Evolutionary conservation across 495 filamentous ascomycete species (phyloP).

Genomic region (Chlorociboria aeruginascens): DNA sequence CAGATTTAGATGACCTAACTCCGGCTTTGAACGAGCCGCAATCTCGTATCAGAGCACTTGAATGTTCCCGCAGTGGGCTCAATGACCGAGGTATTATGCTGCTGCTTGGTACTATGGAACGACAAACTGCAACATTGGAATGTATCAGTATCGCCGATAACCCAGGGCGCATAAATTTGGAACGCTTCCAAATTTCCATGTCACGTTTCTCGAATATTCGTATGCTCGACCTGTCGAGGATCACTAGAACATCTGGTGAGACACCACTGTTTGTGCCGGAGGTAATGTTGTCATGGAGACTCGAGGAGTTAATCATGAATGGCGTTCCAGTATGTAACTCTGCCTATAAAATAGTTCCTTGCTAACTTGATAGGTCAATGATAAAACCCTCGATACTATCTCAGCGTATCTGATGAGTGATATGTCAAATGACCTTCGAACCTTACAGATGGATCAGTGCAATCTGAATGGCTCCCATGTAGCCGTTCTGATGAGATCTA

Average conservation of each 20-base stretch:
- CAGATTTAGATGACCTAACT: conserved; percentile 48
- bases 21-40: conserved; percentile 12
- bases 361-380: conserved; percentile 30
- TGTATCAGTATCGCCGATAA: conserved; percentile 68
- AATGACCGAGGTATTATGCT: conserved; percentile 44
- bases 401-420: conserved; percentile 49
- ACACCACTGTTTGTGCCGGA: conserved; percentile 56
- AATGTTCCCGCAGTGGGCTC: conserved; percentile 67
- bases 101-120: conserved; percentile 44
- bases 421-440: conserved; percentile 51
- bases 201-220: conserved; percentile 42
- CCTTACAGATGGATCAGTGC: conserved; percentile 67
- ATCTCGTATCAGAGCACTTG: conserved; percentile 66
- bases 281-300: conserved; percentile 57
- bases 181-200: conserved; percentile 34
- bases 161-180: conserved; percentile 55
- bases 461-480: conserved; percentile 66
- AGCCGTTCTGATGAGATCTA: conserved; percentile 65
- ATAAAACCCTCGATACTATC: conserved; percentile 45
- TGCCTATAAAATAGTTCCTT: background rate
- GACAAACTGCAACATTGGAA: conserved; percentile 64
- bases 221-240: conserved; percentile 59
- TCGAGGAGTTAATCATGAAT: conserved; percentile 63
- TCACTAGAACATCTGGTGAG: conserved; percentile 46
- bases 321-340: conserved; percentile 42